Percentiles rank a stretch among this genome's conserved stretches.
These are phyloP conservation scores for Cucurbitaria berberidis DNA, from an alignment of 2,329 filamentous ascomycete genomes.

Conservation along the genomic window DNA sequence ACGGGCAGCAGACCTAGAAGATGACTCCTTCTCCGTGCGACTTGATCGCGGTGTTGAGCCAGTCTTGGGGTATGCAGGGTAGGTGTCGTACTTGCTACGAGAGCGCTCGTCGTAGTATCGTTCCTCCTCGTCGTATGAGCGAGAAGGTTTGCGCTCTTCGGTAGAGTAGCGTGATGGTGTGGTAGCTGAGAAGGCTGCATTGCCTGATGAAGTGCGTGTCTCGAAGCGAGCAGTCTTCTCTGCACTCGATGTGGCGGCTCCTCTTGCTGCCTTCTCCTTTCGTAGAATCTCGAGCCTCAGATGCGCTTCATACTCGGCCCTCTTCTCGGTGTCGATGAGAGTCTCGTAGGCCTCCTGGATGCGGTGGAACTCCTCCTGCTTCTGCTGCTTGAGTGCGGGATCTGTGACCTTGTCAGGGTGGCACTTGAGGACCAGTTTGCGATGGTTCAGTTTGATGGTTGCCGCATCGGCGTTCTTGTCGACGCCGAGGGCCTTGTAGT, in stretches of 20 bases:
- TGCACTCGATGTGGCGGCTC: conserved; percentile 25
- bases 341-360: conserved; percentile 94
- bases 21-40: conserved; percentile 38
- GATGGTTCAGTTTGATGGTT: conserved; percentile 79
- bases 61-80: conserved; percentile 46
- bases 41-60: conserved; percentile 30
- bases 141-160: conserved; percentile 42
- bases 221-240: conserved; percentile 47
- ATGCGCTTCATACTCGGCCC: conserved; percentile 78
- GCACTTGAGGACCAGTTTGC: conserved; percentile 84
- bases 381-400: conserved; percentile 74
- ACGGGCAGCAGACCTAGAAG: conserved; percentile 25
- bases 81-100: conserved; percentile 48
- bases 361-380: conserved; percentile 86
- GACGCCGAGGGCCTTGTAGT: conserved; percentile 79
- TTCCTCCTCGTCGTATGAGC: conserved; percentile 40
- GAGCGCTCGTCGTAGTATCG: conserved; percentile 50
- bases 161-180: conserved; percentile 33
- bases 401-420: conserved; percentile 93
- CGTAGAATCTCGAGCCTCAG: conserved; percentile 70
- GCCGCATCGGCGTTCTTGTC: conserved; percentile 71
- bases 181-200: conserved; percentile 28
- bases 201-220: conserved; percentile 36
- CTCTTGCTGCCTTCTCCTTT: conserved; percentile 58
- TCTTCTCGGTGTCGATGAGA: conserved; percentile 76